A percentile compares a stretch with the other conserved stretches of the same genome.
Conservation (phyloP, 2,329 filamentous ascomycete genomes). For the Fusarium torulosum region DNA sequence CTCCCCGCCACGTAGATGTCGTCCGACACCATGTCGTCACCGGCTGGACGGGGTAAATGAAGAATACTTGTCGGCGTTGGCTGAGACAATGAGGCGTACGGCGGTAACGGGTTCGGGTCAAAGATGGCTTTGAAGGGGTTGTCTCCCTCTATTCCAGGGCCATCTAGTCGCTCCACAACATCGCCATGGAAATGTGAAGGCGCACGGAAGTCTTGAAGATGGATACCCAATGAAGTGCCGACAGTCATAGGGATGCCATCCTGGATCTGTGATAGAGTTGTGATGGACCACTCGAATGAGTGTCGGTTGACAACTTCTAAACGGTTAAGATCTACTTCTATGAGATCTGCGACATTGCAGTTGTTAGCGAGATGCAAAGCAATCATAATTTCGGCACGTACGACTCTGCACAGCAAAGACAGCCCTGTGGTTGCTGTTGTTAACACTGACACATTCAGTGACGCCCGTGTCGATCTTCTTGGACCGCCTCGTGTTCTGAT, state of each 20-base stretch:
- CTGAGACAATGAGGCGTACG: conserved; percentile 80
- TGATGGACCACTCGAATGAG: conserved; percentile 84
- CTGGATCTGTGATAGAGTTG: conserved; percentile 79
- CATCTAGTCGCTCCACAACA: conserved; percentile 54
- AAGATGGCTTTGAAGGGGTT: conserved; percentile 59
- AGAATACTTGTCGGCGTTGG: conserved; percentile 86
- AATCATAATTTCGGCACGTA: conserved; percentile 54
- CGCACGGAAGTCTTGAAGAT: conserved; percentile 82
- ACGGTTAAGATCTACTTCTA: conserved; percentile 84
- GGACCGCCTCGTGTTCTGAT: conserved; percentile 61
- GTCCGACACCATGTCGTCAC: conserved; percentile 69
- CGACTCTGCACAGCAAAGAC: conserved; percentile 84
- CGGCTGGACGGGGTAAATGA: conserved; percentile 73
- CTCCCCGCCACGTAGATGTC: conserved; percentile 91
- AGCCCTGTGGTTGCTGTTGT: conserved; percentile 74
- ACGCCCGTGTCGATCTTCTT: conserved; percentile 79
- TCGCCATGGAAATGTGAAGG: conserved; percentile 52
- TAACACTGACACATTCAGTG: conserved; percentile 85
- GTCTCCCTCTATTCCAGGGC: conserved; percentile 38
- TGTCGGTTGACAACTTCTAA: conserved; percentile 76
- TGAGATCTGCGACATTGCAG: conserved; percentile 62
- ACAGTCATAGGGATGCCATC: conserved; percentile 81
- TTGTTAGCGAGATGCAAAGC: neutral
- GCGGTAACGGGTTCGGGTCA: conserved; percentile 64
- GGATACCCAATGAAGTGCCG: conserved; percentile 83